These are phyloP conservation scores for Fragilaria crotonensis DNA, from an alignment of 108 stramenopile genomes.

Conservation along the genomic window DNA sequence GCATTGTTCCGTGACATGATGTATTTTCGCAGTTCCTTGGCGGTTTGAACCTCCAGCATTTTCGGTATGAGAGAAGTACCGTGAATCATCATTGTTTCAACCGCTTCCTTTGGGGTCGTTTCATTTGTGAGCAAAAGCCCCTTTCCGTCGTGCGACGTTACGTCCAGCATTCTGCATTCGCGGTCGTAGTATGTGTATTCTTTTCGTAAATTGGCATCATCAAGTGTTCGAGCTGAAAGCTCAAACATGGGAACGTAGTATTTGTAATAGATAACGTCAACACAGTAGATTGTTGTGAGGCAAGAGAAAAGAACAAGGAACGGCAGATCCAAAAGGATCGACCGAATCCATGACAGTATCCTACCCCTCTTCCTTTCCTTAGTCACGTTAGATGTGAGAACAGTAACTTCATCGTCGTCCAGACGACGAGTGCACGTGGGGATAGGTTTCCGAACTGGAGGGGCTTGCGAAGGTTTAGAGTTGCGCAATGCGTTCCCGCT, in stretches of 20 bases:
- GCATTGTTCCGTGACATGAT: conserved; percentile 27
- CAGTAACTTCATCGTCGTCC: too few species aligned
- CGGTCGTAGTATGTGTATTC: conserved; percentile 55
- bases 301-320: conserved; percentile 11
- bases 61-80: conserved; percentile 33
- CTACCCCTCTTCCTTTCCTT: too few species aligned
- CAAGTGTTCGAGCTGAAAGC: conserved; percentile 33
- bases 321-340: conserved; percentile 6
- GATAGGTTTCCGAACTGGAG: too few species aligned
- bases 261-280: conserved; percentile 22
- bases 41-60: conserved; percentile 17
- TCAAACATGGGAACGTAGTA: conserved; percentile 34
- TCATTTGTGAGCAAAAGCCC: conserved; percentile 8
- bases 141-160: conserved; percentile 18
- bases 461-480: too few species aligned
- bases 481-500: too few species aligned
- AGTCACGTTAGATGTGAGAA: too few species aligned
- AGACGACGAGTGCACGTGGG: too few species aligned
- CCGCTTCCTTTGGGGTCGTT: conserved; percentile 9
- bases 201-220: conserved; percentile 26
- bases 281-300: conserved; percentile 10
- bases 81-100: conserved; percentile 36
- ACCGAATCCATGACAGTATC: too few species aligned
- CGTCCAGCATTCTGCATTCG: conserved; percentile 23
- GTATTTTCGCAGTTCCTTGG: conserved; percentile 25